Base-by-base conservation (phyloP, 192 early-diverging fungal species). In the Paraglomus brasilianum region DNA sequence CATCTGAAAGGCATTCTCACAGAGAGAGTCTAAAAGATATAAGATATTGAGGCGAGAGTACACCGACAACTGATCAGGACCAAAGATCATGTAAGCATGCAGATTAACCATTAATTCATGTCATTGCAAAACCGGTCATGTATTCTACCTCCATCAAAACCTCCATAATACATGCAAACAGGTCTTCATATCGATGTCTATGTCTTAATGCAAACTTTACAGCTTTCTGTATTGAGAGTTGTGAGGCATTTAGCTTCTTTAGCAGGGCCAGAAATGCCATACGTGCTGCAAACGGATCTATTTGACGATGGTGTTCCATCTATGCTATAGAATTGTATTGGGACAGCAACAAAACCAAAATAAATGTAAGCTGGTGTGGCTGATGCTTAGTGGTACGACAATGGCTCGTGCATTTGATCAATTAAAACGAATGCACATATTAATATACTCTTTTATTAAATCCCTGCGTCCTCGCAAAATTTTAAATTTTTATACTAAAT, bases 201-300 rank as follows among this genome's bases (percentile, higher is more conserved):
- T 86, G 72, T 44, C 78, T 63, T 72, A 86, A 75, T 14, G 84
- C 84, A 72, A 81, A 86, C 47, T 69, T 81, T 8, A 76, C 78
- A 15, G 78, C 80, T 21, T 83, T 83, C 9, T 81, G 78, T 53
- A 86, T 86, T 5, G 82, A 81, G 30, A 81, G 71, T 63, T 86
- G 84, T 40, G 82, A 81, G n/a, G 82, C 82, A 75, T 82, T 86
- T 11, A 86, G 78, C 58, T 82, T 83, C 59, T 77, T 67, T 36
- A 86, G 58, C 39, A 82, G 47, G 4, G 72, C 55, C 13, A 78
- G 61, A 49, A 86, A 86, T n/a, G 73, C 50, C 39, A 86, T 63
- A 21, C 84, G 80, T 52, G 78, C 79, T 74, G 83, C 85, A 21
- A 85, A 84, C 4, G 83, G 84, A 74, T 86, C 84, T 9, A 78